A percentile compares a stretch with the other conserved stretches of the same genome.
These are phyloP conservation scores for Hippophae tibetana DNA, from an alignment of 306 rosid genomes.

Conservation along the genomic window DNA sequence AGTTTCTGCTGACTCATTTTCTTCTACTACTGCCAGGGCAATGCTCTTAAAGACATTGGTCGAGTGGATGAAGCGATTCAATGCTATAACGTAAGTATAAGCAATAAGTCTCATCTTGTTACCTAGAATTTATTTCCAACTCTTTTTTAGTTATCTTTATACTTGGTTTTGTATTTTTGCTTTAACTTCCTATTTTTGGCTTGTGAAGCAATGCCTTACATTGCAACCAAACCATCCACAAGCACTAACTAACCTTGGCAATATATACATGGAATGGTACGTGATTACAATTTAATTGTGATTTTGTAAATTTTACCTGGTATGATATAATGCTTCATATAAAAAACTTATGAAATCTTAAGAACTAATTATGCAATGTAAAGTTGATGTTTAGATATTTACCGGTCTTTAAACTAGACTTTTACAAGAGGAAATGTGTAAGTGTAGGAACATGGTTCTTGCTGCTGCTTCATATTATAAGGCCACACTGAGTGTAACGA, in stretches of 20 bases:
- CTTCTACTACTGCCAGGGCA: conserved; percentile 41
- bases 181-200: background rate
- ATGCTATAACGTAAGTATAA: conserved; percentile 66
- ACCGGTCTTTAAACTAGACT: background rate
- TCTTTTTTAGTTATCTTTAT: background rate
- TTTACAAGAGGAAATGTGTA: background rate
- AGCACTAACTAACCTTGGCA: conserved; percentile 94
- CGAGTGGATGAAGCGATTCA: conserved; percentile 94
- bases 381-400: conserved; percentile 6
- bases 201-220: conserved; percentile 83
- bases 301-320: no score
- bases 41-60: conserved; percentile 89
- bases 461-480: conserved; percentile 93
- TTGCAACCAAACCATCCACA: conserved; percentile 93
- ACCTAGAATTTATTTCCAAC: conserved; percentile 4
- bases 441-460: conserved; percentile 76
- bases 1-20: conserved; percentile 3
- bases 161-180: background rate
- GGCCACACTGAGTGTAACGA: conserved; percentile 85
- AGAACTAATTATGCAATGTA: background rate
- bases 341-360: no score
- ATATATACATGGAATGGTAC: conserved; percentile 96
- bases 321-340: no score
- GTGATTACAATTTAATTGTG: background rate
- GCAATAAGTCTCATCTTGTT: conserved; percentile 2